Percentiles rank a stretch among this genome's conserved stretches.
These are phyloP conservation scores for Tripterygium wilfordii DNA, from an alignment of 177 flowering plant species.

Conservation along the genomic window DNA sequence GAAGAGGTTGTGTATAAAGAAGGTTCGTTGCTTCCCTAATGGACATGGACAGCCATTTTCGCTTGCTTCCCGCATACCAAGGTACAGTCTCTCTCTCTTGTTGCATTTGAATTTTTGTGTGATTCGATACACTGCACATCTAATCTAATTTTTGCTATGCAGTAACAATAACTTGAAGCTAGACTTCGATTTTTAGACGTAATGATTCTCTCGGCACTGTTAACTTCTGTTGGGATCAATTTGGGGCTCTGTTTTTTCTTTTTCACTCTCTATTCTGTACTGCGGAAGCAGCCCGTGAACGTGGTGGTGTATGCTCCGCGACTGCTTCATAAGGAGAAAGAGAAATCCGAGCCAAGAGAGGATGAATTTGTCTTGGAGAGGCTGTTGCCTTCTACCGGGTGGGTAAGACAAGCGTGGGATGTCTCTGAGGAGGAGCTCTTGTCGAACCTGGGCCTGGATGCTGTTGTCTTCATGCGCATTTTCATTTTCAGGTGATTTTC, in stretches of 20 bases:
- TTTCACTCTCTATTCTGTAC: slow-evolving; percentile 67
- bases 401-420: slow-evolving; percentile 78
- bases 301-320: slow-evolving; percentile 69
- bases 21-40: too few species aligned
- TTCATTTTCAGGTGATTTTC: slow-evolving; percentile 61
- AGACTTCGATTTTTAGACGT: too few species aligned
- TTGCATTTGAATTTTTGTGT: too few species aligned
- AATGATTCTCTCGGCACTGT: slow-evolving; percentile 88
- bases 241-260: slow-evolving; percentile 69
- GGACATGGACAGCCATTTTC: too few species aligned
- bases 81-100: too few species aligned
- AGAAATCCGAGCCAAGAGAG: slow-evolving; percentile 23
- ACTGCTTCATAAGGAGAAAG: slow-evolving; percentile 46
- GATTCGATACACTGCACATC: too few species aligned
- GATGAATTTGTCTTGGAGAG: slow-evolving; percentile 49
- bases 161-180: too few species aligned
- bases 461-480: slow-evolving; percentile 74
- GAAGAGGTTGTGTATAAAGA: too few species aligned
- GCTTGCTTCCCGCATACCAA: too few species aligned
- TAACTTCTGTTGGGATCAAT: slow-evolving; percentile 92
- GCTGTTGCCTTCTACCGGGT: slow-evolving; percentile 71
- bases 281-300: slow-evolving; percentile 72
- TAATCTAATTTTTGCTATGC: too few species aligned
- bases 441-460: slow-evolving; percentile 65
- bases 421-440: slow-evolving; percentile 70